phyloP scores from a whole-genome alignment of 2,329 filamentous ascomycete species.

The Coniochaeta sp. region DNA sequence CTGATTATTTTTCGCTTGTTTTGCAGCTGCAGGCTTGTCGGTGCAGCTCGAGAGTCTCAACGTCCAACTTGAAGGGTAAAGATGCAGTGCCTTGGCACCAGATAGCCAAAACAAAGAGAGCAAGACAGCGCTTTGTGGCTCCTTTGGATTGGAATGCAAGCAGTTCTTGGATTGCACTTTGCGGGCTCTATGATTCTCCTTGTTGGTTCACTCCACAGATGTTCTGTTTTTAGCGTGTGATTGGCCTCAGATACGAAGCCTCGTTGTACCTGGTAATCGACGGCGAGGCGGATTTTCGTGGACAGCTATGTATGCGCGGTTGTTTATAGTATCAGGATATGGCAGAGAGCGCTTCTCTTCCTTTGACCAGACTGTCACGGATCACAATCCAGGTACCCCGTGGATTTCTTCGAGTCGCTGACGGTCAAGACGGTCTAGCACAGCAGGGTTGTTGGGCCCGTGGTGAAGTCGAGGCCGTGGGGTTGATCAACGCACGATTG shows the following conservation, averaged over 20 bases:
- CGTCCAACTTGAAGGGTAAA: background rate
- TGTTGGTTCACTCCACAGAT: background rate
- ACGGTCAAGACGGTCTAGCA: background rate
- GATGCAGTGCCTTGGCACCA: background rate
- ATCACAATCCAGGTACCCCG: background rate
- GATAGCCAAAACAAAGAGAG: background rate
- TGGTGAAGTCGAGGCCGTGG: background rate
- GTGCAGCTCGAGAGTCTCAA: background rate
- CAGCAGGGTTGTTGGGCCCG: background rate
- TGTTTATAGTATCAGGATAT: background rate
- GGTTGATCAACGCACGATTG: background rate
- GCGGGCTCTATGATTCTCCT: background rate
- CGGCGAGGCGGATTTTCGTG: background rate
- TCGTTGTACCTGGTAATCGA: no score
- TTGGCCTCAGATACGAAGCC: background rate
- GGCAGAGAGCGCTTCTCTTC: background rate
- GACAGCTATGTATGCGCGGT: background rate
- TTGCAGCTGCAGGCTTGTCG: background rate
- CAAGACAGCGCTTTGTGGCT: background rate
- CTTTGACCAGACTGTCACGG: background rate
- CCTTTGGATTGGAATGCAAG: background rate
- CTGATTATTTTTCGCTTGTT: background rate
- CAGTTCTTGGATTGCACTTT: background rate
- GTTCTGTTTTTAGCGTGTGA: background rate
- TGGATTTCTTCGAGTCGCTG: background rate